Evolutionary conservation across 768 basidiomycete genomes (phyloP).

Genomic region (Polyporus arcularius): DNA sequence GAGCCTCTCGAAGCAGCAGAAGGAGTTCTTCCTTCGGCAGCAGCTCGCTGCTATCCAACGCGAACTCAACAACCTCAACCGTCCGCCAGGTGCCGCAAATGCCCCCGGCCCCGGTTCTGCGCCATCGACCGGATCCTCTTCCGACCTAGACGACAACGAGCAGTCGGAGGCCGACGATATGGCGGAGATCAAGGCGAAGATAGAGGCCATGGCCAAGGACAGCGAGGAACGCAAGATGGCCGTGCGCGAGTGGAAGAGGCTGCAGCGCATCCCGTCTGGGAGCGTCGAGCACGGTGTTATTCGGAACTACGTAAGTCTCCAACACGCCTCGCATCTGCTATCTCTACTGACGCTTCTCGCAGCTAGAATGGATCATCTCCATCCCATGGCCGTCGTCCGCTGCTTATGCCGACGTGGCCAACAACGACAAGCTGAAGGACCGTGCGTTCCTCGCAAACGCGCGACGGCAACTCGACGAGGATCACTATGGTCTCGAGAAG

Average conservation of each 20-base stretch:
- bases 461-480: conserved; percentile 79
- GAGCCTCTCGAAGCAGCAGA: conserved; percentile 84
- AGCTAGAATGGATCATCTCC: conserved; percentile 89
- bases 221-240: conserved; percentile 84
- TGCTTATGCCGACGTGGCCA: conserved; percentile 17
- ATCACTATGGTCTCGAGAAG: conserved; percentile 91
- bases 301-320: conserved; percentile 66
- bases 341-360: conserved; percentile 13
- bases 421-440: conserved; percentile 45
- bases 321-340: not conserved
- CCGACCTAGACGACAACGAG: conserved; percentile 75
- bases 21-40: conserved; percentile 83
- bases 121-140: conserved; percentile 25
- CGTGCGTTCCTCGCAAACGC: conserved; percentile 67
- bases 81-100: conserved; percentile 10
- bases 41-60: conserved; percentile 81
- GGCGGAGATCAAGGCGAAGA: conserved; percentile 66
- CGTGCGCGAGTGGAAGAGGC: conserved; percentile 77
- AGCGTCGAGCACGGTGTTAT: conserved; percentile 92
- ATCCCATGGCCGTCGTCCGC: conserved; percentile 70
- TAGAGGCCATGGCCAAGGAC: conserved; percentile 71
- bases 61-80: conserved; percentile 63
- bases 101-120: conserved; percentile 2
- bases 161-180: conserved; percentile 81
- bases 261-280: conserved; percentile 86